Percentiles rank a stretch among this genome's conserved stretches.
These are phyloP conservation scores for Aleurites moluccanus DNA, from an alignment of 441 rosid genomes.

Conservation along the genomic window DNA sequence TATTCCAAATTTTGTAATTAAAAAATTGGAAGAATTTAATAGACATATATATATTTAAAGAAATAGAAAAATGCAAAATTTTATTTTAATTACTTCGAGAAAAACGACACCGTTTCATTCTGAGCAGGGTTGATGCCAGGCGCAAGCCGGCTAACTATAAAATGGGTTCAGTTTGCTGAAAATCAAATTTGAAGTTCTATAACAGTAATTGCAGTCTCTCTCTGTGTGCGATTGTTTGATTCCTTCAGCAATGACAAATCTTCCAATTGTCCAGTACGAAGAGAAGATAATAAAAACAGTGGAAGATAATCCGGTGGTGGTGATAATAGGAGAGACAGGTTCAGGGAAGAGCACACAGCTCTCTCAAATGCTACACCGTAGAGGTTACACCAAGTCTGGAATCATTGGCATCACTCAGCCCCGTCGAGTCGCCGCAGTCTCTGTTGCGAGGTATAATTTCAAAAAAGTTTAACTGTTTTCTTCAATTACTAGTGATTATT, in stretches of 20 bases:
- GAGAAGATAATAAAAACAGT: constrained; percentile 72
- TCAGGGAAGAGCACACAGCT: constrained; percentile 99
- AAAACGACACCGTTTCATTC: neutral
- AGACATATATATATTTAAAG: no score
- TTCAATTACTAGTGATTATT: neutral
- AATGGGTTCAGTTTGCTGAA: neutral
- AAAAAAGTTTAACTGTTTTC: neutral
- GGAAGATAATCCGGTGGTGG: constrained; percentile 72
- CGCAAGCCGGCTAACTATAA: neutral
- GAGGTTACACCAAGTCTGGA: constrained; percentile 78
- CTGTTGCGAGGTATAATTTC: constrained; percentile 69
- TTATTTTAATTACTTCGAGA: no score
- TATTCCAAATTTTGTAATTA: no score
- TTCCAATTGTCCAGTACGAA: constrained; percentile 81
- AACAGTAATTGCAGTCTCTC: neutral
- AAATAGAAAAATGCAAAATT: no score
- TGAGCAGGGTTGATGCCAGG: neutral
- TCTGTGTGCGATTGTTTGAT: neutral
- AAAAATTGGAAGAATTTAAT: no score
- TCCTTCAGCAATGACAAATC: constrained; percentile 56
- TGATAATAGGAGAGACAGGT: constrained; percentile 89
- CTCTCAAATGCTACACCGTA: constrained; percentile 87
- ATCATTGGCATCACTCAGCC: constrained; percentile 89
- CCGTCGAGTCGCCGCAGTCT: constrained; percentile 95
- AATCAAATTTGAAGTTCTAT: neutral